Conservation (phyloP, 768 basidiomycete genomes). For the Amanita jacksonii region DNA sequence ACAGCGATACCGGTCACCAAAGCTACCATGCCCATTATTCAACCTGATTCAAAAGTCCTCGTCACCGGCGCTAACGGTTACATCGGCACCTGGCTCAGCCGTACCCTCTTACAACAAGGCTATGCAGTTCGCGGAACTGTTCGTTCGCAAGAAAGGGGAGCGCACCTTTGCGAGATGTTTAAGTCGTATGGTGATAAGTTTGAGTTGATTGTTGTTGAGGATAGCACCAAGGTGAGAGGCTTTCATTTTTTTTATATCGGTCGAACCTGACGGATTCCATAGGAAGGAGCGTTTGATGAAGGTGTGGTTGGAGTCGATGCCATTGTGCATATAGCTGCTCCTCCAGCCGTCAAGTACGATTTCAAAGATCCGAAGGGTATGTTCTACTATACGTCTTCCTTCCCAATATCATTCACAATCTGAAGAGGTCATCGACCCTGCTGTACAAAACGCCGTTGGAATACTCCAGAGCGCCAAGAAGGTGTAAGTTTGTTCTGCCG, state of each 20-base stretch:
- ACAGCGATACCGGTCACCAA: no score
- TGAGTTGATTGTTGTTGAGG: conserved; percentile 60
- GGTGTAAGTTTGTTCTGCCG: conserved; percentile 26
- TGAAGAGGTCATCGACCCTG: conserved; percentile 59
- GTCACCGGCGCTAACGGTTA: conserved; percentile 54
- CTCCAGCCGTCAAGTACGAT: conserved; percentile 38
- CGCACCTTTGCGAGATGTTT: conserved; percentile 46
- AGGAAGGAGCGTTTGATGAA: conserved; percentile 70
- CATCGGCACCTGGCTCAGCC: conserved; percentile 50
- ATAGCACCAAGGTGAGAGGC: conserved; percentile 36
- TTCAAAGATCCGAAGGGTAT: conserved; percentile 32
- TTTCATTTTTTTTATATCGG: not conserved
- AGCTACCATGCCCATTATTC: conserved; percentile 23
- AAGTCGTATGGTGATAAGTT: conserved; percentile 44
- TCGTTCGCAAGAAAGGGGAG: conserved; percentile 47
- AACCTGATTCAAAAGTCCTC: conserved; percentile 28
- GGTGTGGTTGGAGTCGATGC: conserved; percentile 70
- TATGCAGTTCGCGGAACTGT: conserved; percentile 61
- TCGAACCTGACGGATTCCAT: not conserved
- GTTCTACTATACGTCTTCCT: not conserved
- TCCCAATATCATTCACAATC: not conserved
- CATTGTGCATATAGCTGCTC: conserved; percentile 61
- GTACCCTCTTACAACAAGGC: conserved; percentile 46
- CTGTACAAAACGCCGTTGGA: conserved; percentile 59
- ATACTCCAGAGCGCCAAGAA: conserved; percentile 53